phyloP scores from a whole-genome alignment of 75 land plant species.

The Larix kaempferi region DNA sequence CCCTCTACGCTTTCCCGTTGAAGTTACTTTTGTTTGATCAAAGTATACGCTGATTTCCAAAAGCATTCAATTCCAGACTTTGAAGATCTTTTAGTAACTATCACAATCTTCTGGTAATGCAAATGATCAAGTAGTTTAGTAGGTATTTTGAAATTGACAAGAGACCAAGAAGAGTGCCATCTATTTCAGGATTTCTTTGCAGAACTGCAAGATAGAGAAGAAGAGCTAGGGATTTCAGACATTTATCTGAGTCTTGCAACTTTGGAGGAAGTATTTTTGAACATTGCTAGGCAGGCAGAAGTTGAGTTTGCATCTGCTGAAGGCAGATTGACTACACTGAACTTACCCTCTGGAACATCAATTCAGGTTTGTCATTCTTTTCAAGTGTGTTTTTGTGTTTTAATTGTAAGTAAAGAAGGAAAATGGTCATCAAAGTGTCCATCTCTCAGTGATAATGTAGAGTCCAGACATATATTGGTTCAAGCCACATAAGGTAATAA shows the following conservation, averaged over 20 bases:
- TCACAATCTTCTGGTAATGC: neutral
- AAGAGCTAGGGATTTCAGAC: slow-evolving; percentile 22
- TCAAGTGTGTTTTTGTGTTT: neutral
- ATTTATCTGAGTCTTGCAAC: slow-evolving; percentile 23
- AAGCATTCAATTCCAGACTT: neutral
- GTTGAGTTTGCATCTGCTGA: slow-evolving; percentile 32
- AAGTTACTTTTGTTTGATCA: neutral
- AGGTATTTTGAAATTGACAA: neutral
- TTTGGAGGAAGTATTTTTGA: slow-evolving; percentile 25
- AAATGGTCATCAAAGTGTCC: neutral
- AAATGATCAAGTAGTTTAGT: neutral
- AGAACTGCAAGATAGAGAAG: slow-evolving; percentile 7
- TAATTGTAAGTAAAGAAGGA: neutral
- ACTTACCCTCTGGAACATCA: slow-evolving; percentile 18
- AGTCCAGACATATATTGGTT: neutral
- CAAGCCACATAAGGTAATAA: too few relatives aligned
- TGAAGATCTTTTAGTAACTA: neutral
- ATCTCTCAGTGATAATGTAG: neutral
- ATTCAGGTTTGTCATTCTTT: slow-evolving; percentile 16
- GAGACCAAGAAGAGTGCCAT: neutral
- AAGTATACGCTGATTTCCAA: neutral
- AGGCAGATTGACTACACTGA: slow-evolving; percentile 29
- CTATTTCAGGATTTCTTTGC: slow-evolving; percentile 18
- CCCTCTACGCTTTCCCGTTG: neutral
- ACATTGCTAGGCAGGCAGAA: slow-evolving; percentile 14